Conservation (phyloP, 129 eudicot genomes). For the Centella asiatica region DNA sequence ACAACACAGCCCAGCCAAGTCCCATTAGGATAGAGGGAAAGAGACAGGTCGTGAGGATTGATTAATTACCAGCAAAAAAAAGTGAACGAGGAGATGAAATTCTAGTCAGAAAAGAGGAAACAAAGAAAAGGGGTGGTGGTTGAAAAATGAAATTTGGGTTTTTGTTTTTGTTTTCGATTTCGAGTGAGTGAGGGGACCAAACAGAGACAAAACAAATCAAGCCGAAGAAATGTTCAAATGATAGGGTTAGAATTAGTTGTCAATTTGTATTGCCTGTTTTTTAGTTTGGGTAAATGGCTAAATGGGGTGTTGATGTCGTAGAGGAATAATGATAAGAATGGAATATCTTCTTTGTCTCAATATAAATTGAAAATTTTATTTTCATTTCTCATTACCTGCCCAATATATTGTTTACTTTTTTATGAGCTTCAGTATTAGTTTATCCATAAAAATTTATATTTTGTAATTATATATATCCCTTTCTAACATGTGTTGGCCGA, state of each 20-base stretch:
- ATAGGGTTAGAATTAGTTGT: not conserved
- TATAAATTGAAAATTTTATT: too few relatives aligned
- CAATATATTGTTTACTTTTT: too few relatives aligned
- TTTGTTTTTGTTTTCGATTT: not conserved
- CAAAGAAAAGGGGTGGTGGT: not conserved
- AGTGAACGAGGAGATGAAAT: conserved; percentile 22
- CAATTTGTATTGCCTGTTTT: conserved; percentile 4
- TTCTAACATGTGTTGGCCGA: too few relatives aligned
- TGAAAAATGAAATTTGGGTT: not conserved
- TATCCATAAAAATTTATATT: too few relatives aligned
- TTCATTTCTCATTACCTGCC: too few relatives aligned
- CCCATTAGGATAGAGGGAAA: not conserved
- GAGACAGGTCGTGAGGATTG: conserved; percentile 5
- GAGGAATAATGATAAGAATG: too few relatives aligned
- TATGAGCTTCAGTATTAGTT: too few relatives aligned
- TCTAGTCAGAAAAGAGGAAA: not conserved
- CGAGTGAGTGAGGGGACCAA: not conserved
- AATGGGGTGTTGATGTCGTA: too few relatives aligned
- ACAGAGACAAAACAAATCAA: conserved; percentile 23
- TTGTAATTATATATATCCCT: too few relatives aligned
- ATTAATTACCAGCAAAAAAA: not conserved
- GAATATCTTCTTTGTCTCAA: too few relatives aligned
- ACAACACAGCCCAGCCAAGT: too few relatives aligned
- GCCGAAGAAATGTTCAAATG: too few relatives aligned
- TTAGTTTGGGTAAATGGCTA: conserved; percentile 1